These are phyloP conservation scores for Capronia coronata DNA, from an alignment of 2,329 filamentous ascomycete species.

Conservation along the genomic window DNA sequence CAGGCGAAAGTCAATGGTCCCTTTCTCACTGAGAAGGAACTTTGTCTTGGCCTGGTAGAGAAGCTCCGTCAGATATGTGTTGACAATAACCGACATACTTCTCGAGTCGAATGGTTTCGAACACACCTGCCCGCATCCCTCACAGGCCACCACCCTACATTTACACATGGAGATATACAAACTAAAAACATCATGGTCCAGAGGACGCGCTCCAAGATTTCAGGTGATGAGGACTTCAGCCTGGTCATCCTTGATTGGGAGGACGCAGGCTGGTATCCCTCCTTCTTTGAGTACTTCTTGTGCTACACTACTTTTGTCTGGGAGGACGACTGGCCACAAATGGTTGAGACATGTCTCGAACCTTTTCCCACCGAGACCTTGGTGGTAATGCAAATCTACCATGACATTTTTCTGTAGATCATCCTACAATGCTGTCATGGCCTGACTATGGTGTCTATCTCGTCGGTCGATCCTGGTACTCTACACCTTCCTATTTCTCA, in stretches of 20 bases:
- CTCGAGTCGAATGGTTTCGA: conserved; percentile 29
- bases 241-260: conserved; percentile 40
- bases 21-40: conserved; percentile 29
- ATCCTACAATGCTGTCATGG: not conserved
- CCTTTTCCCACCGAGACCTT: conserved; percentile 1
- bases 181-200: conserved; percentile 33
- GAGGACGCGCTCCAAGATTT: conserved; percentile 8
- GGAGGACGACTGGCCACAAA: conserved; percentile 3
- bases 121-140: conserved; percentile 28
- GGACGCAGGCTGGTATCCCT: conserved; percentile 36
- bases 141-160: conserved; percentile 29
- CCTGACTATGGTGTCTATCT: too few relatives aligned
- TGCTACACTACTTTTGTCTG: conserved; percentile 3
- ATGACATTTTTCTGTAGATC: conserved; percentile 3
- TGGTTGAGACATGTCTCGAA: not conserved
- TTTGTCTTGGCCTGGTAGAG: conserved; percentile 13
- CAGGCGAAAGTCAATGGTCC: conserved; percentile 29
- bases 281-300: conserved; percentile 37
- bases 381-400: not conserved
- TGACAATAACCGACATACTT: conserved; percentile 19
- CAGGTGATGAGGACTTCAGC: not conserved
- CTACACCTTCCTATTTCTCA: not conserved
- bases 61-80: conserved; percentile 24
- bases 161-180: conserved; percentile 35
- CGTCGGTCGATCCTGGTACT: too few relatives aligned